A percentile compares a stretch with the other conserved stretches of the same genome.
These are phyloP conservation scores for Fraxinus angustifolia DNA, from an alignment of 305 asterid genomes.

Conservation along the genomic window DNA sequence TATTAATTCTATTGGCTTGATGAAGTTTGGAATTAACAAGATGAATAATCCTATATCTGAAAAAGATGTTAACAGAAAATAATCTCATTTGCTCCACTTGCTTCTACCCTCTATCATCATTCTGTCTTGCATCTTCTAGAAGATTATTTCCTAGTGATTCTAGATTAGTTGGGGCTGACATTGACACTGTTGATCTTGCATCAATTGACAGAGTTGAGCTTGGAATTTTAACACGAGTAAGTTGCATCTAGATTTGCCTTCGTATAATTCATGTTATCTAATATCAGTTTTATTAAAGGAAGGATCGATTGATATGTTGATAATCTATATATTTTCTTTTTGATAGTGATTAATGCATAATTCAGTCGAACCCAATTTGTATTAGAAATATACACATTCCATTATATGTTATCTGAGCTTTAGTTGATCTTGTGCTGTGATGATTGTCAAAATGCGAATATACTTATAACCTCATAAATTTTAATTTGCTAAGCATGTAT, in stretches of 20 bases:
- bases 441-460: neutral
- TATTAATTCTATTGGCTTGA: too few relatives aligned
- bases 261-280: neutral
- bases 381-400: neutral
- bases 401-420: neutral
- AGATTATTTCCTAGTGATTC: too few relatives aligned
- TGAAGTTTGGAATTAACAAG: too few relatives aligned
- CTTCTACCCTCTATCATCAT: too few relatives aligned
- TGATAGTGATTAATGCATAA: slow-evolving; percentile 5
- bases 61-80: too few relatives aligned
- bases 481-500: neutral
- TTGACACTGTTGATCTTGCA: too few relatives aligned
- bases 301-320: neutral
- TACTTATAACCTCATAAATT: neutral
- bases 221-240: slow-evolving; percentile 42
- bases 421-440: neutral
- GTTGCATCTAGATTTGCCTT: slow-evolving; percentile 17
- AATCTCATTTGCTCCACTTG: too few relatives aligned
- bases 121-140: too few relatives aligned
- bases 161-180: too few relatives aligned
- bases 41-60: too few relatives aligned
- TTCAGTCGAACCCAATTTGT: neutral
- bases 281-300: neutral
- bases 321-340: neutral
- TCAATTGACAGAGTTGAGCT: too few relatives aligned